Conservation (phyloP, 176 grass and related monocot genomes). For the Carex parvula region DNA sequence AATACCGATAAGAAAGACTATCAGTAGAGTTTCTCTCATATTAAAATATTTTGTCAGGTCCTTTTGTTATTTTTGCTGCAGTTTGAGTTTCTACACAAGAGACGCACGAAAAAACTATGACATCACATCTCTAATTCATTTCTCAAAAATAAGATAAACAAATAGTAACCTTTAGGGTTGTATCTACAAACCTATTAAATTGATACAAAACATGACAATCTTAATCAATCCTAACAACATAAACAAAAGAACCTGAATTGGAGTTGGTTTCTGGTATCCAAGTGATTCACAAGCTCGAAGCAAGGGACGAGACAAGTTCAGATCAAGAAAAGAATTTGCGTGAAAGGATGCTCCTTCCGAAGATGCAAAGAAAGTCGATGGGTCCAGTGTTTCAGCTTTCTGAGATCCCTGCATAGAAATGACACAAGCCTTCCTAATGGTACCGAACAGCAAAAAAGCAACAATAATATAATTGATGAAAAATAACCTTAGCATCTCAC, state of each 20-base stretch:
- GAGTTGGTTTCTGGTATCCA: conserved; percentile 91
- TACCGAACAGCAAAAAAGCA: background rate
- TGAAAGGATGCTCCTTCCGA: conserved; percentile 75
- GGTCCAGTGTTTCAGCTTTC: conserved; percentile 7
- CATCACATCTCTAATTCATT: background rate
- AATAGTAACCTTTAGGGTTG: background rate
- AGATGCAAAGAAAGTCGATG: conserved; percentile 57
- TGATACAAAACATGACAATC: background rate
- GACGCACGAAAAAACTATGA: background rate
- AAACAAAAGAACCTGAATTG: conserved; percentile 67
- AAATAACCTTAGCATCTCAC: background rate
- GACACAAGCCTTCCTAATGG: background rate
- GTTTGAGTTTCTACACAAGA: background rate
- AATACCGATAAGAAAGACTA: conserved; percentile 23
- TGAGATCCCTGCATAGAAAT: conserved; percentile 16
- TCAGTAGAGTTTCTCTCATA: background rate
- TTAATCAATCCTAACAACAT: background rate
- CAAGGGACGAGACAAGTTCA: conserved; percentile 82
- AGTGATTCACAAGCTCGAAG: conserved; percentile 86
- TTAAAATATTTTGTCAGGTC: background rate
- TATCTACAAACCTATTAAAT: background rate
- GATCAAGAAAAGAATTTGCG: conserved; percentile 86
- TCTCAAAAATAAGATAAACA: background rate
- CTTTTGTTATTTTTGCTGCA: background rate
- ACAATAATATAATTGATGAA: background rate